Evolutionary conservation across 768 basidiomycete genomes (phyloP), one percentile per base, ranked within the genome.

Genomic region (Mycena galericulata): DNA sequence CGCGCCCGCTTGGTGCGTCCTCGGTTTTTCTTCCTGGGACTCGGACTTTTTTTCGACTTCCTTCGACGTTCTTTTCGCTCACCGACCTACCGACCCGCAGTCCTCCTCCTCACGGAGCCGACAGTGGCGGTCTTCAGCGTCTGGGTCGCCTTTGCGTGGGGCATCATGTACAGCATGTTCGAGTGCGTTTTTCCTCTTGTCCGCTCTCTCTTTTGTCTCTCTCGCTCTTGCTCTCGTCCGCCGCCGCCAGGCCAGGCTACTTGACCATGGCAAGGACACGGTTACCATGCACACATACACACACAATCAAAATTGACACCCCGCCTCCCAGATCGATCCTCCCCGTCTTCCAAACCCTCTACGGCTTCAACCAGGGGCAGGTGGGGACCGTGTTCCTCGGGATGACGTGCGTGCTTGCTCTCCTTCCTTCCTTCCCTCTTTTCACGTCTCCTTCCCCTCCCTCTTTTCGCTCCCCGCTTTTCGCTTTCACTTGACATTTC

Each of bases 131-230:
- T 86, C 83, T 66, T 66, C 49, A 64, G 53, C 20, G 69, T 85
- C 29, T 85, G 84, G 85, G 74, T 83, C 27, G 82, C 81, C 72
- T 83, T 90, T 53, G 81, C 81, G 0, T 90, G 89, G 89, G 89
- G 89, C 0, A 58, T 66, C 29, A 41, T 66, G 65, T 66, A 85
- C 69, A 85, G 85, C 47, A 78, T 90, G 70, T 80, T 89, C 20
- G 85, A 86, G 85, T 87, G 57, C 56, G 82, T 65, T 29, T 36
- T n/a, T n/a, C n/a, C n/a, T n/a, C n/a, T n/a, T n/a, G n/a, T n/a
- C n/a, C n/a, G n/a, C 24, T 50, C 32, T 46, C 38, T 45, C 17
- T 14, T 34, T n/a, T n/a, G n/a, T n/a, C n/a, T 24, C 41, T n/a
- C 34, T 22, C 8, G 34, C 26, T 56, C 43, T 47, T 56, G 38